Base-by-base conservation (phyloP, 805 yeast genomes). In the Zygoascus biomembranicola region DNA sequence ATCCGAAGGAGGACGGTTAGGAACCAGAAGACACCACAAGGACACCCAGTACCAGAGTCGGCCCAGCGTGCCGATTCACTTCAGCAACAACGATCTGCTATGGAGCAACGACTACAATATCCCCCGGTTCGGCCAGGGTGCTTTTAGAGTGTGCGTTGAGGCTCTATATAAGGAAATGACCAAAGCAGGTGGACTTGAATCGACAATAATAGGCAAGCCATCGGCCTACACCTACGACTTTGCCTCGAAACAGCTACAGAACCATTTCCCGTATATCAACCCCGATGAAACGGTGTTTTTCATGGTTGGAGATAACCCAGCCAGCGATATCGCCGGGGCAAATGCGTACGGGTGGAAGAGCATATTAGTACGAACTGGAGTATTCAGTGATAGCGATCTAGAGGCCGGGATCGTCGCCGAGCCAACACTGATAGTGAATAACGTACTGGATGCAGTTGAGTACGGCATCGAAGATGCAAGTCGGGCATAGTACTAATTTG, bases 231-330 rank as follows among this genome's bases (percentile, higher is more conserved):
- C 92, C 49, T 90, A 89, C 67, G 90, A 87, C 62, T 90, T 77
- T 69, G 96, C 96, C 0, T 87, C 85, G 61, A 80, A 80, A 63
- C 80, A 85, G 8, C 72, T 90, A 49, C 77, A 81, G 41, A 77
- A 75, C 57, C 76, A 60, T 64, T 59, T 61, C 41, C 48, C 48
- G 11, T 10, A 18, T 4, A 39, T 42, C 18, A 26, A 31, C 18
- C 4, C 31, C 14, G 26, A 16, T n/a, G 31, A 18, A 13, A 23
- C 49, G n/a, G 5, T 23, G n/a, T 85, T 94, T 1, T 90, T 77
- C 70, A 94, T 94, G 99, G 88, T 94, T 37, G 99, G 99, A 31
- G 99, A 94, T 69, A 94, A 94, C 67, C 98, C 97, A 3, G 94
- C 84, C 31, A 80, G 90, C 50, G 99, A 94, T 66, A 94, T 94